Evolutionary conservation across 176 grass and related monocot genomes (phyloP), one percentile per base, ranked within the genome.

Genomic region (Oropetium thomaeum): DNA sequence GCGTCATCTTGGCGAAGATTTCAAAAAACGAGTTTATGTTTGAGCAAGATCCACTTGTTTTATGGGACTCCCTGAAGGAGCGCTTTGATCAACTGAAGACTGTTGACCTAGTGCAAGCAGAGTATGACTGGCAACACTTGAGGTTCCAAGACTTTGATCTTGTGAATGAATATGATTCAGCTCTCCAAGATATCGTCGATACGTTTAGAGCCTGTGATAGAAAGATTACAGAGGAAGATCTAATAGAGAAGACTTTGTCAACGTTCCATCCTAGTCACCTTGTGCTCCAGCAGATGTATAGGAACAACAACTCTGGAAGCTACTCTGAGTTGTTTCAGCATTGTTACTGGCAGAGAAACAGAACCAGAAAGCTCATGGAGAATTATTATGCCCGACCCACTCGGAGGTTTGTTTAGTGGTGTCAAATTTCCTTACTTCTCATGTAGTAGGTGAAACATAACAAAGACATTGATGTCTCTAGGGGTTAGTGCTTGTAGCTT

Each of bases 181-280:
- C 59, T 64, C 25, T 81, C 2, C 43, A 51, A 30, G 25, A 4
- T 0, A 22, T 22, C 30, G 7, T 48, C 58, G 52, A 11, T 53
- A 30, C 3, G 17, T 62, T 35, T 35, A 62, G 32, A 62, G 16
- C 59, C 59, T 33, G 59, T 62, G 59, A 62, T 25, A 1, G 5
- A 49, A 58, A 76, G 23, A 63, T 76, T 7, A 63, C 29, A 15
- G 29, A 75, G 4, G 10, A 16, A 8, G 73, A 76, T 11, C 13
- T 76, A 2, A 76, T 25, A 35, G 74, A 76, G 41, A 76, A 76
- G 20, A 76, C 74, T 19, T 37, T 48, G 22, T 64, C 42, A 16
- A 49, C 30, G 4, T 49, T 64, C 30, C 41, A 32, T 10, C 74
- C 74, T 1, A 62, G 30, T 33, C 45, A 51, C 3, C 2, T 34